Conservation (phyloP, 805 yeast species). For the Candida palmyrensis region DNA sequence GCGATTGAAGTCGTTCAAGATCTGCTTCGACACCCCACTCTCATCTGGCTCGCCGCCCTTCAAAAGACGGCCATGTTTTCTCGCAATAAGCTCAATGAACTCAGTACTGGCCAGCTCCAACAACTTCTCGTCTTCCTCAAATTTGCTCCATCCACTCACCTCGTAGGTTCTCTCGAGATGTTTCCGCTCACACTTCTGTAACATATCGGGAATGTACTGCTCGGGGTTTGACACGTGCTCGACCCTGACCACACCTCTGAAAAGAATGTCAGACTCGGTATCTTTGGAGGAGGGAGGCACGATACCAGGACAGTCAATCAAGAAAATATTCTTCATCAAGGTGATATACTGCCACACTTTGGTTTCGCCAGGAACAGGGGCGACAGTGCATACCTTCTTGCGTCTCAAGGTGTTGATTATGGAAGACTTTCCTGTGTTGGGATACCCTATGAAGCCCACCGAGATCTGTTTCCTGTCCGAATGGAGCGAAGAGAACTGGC, state of each 20-base stretch:
- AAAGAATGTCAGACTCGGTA: constrained; percentile 83
- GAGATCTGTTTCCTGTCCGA: constrained; percentile 93
- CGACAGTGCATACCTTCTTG: constrained; percentile 95
- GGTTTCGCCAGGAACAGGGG: constrained; percentile 98
- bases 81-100: constrained; percentile 84
- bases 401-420: constrained; percentile 89
- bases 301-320: constrained; percentile 98
- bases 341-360: constrained; percentile 99
- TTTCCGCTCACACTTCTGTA: constrained; percentile 78
- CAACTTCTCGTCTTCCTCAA: constrained; percentile 43
- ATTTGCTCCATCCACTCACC: constrained; percentile 75
- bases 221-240: constrained; percentile 95
- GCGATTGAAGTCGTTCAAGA: constrained; percentile 90
- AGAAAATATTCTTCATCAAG: constrained; percentile 88
- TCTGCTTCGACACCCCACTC: constrained; percentile 83
- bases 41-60: constrained; percentile 99
- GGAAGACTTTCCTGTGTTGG: constrained; percentile 97
- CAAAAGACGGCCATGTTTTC: constrained; percentile 86
- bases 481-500: constrained; percentile 90
- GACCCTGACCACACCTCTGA: constrained; percentile 98
- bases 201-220: constrained; percentile 85
- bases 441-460: constrained; percentile 96
- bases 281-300: constrained; percentile 94
- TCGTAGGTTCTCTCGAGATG: constrained; percentile 96
- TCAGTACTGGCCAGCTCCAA: constrained; percentile 47